A percentile compares a stretch with the other conserved stretches of the same genome.
Evolutionary conservation across 2,329 filamentous ascomycete species (phyloP).

Genomic region (Leptosphaerulina australis): DNA sequence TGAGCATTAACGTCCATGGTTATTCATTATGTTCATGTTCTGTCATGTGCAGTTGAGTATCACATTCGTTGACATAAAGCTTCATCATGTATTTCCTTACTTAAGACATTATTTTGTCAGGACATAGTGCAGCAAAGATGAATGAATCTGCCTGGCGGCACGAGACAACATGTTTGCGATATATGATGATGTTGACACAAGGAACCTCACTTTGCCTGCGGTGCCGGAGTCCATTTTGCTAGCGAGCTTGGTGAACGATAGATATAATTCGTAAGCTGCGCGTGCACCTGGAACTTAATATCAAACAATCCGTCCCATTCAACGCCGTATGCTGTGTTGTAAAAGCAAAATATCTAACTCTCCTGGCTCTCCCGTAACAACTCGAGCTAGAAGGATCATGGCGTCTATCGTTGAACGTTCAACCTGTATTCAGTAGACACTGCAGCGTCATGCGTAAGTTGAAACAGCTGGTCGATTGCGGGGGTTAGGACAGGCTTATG

Average conservation of each 20-base stretch:
- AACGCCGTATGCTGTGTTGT: slow-evolving; percentile 31
- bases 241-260: background rate
- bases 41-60: no score
- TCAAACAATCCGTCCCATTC: slow-evolving; percentile 13
- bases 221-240: background rate
- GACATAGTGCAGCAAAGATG: no score
- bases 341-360: slow-evolving; percentile 15
- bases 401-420: background rate
- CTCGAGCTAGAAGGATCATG: background rate
- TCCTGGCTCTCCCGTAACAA: background rate
- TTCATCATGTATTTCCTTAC: no score
- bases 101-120: no score
- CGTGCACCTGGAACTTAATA: slow-evolving; percentile 12
- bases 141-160: no score
- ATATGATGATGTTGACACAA: no score
- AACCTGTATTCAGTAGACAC: background rate
- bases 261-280: slow-evolving; percentile 7
- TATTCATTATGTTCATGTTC: no score
- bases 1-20: no score
- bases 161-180: no score
- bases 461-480: background rate
- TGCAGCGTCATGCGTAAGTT: background rate
- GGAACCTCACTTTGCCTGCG: background rate
- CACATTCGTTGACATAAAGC: no score
- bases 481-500: slow-evolving; percentile 70